Conservation (phyloP, 2,329 filamentous ascomycete genomes). For the Beauveria medogensis region DNA sequence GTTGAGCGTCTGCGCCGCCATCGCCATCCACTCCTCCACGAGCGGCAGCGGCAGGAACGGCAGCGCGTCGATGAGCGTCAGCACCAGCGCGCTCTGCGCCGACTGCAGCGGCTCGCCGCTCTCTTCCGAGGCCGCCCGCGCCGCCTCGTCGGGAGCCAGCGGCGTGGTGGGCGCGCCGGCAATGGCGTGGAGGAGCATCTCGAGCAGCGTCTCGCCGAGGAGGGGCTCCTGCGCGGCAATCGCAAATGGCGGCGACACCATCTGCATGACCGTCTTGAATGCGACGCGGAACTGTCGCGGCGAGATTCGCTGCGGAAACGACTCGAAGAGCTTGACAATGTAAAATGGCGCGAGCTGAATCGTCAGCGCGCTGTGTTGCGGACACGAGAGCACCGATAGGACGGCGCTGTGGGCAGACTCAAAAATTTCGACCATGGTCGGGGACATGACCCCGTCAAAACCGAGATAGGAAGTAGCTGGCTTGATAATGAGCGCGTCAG, state of each 20-base stretch:
- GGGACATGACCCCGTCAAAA: slow-evolving; percentile 33
- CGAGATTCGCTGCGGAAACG: slow-evolving; percentile 72
- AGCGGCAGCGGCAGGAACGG: slow-evolving; percentile 62
- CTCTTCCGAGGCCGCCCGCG: slow-evolving; percentile 21
- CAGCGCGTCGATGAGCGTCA: slow-evolving; percentile 73
- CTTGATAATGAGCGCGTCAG: slow-evolving; percentile 64
- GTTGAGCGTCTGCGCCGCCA: slow-evolving; percentile 61
- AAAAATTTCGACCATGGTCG: slow-evolving; percentile 55
- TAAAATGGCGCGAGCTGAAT: slow-evolving; percentile 72
- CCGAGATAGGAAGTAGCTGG: slow-evolving; percentile 68
- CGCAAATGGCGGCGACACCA: slow-evolving; percentile 71
- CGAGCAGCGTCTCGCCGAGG: slow-evolving; percentile 71
- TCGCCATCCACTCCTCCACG: slow-evolving; percentile 73
- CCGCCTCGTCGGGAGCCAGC: slow-evolving; percentile 31
- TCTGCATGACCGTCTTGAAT: slow-evolving; percentile 75
- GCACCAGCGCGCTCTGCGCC: slow-evolving; percentile 67
- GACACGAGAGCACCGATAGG: slow-evolving; percentile 71
- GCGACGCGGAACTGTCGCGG: slow-evolving; percentile 81
- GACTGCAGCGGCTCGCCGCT: slow-evolving; percentile 42
- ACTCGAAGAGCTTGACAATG: slow-evolving; percentile 68
- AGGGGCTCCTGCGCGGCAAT: slow-evolving; percentile 65
- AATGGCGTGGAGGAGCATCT: slow-evolving; percentile 60
- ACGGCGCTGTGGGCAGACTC: slow-evolving; percentile 81
- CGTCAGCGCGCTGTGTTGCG: slow-evolving; percentile 65
- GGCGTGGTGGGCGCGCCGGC: slow-evolving; percentile 41